Base-by-base conservation (phyloP, 257 asterid species). In the Nemophila menziesii region DNA sequence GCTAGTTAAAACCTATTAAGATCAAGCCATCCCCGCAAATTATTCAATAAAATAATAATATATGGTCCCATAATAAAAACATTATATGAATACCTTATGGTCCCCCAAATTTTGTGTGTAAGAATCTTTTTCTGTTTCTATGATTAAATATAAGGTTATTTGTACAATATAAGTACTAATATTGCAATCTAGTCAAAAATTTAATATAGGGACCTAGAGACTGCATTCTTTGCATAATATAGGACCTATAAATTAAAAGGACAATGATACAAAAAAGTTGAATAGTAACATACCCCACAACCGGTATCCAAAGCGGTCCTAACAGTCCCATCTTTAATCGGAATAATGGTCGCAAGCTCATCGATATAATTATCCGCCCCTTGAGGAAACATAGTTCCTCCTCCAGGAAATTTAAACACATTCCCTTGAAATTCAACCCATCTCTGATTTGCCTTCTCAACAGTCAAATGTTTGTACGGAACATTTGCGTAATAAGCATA, bases 351-450 rank as follows among this genome's bases (percentile, higher is more conserved):
- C 20, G 86, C 96, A 52, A 86, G 92, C 58, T 86, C 90, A 44
- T 82, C 74, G 4, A 86, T 82, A 52, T 86, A 86, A 1, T 86
- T 84, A 61, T 86, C 87, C 5, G 96, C 96, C 47, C 96, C 96
- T 33, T 73, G 78, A 48, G 96, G 96, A 56, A 86, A 86, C 96
- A 82, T 82, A 0, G 96, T 86, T 63, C 96, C 96, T 20, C 96
- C 96, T 57, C 96, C 96, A 1, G 96, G 96, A 61, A 86, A 86
- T 51, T 77, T 86, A 64, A 86, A 79, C 23, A 79, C 85, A 33
- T 79, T 73, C 15, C 94, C 94, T 69, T 77, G 77, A 68, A 39
- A 86, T 43, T 82, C 65, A 39, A 86, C 87, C 96, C 96, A 86
- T 54, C 82, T 72, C 62, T 86, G 96, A 17, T 22, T 60, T 19